Evolutionary conservation across 164 flowering plant genomes (phyloP), one percentile per base, ranked within the genome.

Genomic region (Hamamelis virginiana): DNA sequence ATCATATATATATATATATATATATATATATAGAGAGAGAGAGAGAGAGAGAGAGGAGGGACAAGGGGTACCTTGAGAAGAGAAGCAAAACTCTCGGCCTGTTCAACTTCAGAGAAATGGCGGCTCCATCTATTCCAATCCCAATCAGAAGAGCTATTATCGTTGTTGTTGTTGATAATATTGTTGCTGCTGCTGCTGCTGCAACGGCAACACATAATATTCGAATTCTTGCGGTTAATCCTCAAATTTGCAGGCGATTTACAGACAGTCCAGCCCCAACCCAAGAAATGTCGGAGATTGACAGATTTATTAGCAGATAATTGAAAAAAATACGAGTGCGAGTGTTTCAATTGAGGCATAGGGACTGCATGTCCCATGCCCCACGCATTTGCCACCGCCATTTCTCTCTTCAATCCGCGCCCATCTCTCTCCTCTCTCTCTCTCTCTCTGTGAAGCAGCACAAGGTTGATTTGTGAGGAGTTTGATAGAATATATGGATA

Each of bases 51-150:
- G 27, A 12, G 10, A 75, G 14, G 16, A 18, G 9, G 44, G 48
- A 22, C 50, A 50, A 19, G 50, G 44, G 52, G 45, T 67, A 92
- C 98, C 94, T 88, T 84, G 27, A 95, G 96, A 79, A 91, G 77
- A 57, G 98, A 88, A 3, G 86, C 82, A 67, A 76, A 81, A 81
- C 81, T 85, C 80, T 95, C 97, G 13, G 89, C 84, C 69, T 89
- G 91, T 72, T 92, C 98, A 59, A 92, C 79, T 62, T 91, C 92
- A 23, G 87, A 81, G 73, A 95, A 92, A 73, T 90, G 89, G 66
- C 90, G 88, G 50, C 63, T 80, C 98, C 98, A 95, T 27, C 88
- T 78, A 67, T 75, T 85, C 97, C 98, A 92, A 79, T 91, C 92
- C 98, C 97, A 92, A 1, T 83, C 91, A 16, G 76, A 68, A 33